Conservation (phyloP, 257 asterid genomes). For the Galeopsis tetrahit region DNA sequence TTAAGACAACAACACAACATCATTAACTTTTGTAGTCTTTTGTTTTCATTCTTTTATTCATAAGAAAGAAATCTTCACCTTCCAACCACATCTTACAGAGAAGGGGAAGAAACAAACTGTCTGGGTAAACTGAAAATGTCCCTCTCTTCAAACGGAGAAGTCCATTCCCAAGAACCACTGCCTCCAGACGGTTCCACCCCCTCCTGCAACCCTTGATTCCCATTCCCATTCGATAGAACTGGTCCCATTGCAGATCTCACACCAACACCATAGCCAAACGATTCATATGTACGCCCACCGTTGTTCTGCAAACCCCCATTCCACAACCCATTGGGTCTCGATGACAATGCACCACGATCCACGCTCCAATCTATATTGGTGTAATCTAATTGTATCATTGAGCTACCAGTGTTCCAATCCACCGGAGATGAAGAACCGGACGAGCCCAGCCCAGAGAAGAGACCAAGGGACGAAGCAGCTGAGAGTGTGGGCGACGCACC, state of each 20-base stretch:
- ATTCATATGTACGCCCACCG: conserved; percentile 40
- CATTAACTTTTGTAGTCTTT: neutral
- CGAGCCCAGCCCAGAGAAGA: conserved; percentile 56
- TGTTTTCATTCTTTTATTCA: neutral
- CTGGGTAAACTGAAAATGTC: conserved; percentile 87
- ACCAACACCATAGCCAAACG: conserved; percentile 60
- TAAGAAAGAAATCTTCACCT: neutral
- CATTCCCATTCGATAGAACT: conserved; percentile 45
- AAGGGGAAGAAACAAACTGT: conserved; percentile 92
- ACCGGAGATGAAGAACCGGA: conserved; percentile 56
- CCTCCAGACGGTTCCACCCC: conserved; percentile 41
- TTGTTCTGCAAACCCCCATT: conserved; percentile 48
- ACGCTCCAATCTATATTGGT: conserved; percentile 68
- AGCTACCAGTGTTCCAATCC: conserved; percentile 62
- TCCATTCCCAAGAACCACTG: conserved; percentile 79
- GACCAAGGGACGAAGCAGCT: conserved; percentile 74
- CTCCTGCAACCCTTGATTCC: conserved; percentile 54
- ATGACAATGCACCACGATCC: conserved; percentile 44
- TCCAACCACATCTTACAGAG: conserved; percentile 42
- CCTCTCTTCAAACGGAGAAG: conserved; percentile 91
- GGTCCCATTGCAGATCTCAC: conserved; percentile 61
- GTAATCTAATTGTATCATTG: conserved; percentile 54
- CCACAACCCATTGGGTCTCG: conserved; percentile 52
- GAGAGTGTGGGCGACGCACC: conserved; percentile 49
- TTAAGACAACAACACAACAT: no score